A percentile compares a stretch with the other conserved stretches of the same genome.
These are phyloP conservation scores for Rhynchospora pubera DNA, from an alignment of 176 grass and related monocot genomes.

Conservation along the genomic window DNA sequence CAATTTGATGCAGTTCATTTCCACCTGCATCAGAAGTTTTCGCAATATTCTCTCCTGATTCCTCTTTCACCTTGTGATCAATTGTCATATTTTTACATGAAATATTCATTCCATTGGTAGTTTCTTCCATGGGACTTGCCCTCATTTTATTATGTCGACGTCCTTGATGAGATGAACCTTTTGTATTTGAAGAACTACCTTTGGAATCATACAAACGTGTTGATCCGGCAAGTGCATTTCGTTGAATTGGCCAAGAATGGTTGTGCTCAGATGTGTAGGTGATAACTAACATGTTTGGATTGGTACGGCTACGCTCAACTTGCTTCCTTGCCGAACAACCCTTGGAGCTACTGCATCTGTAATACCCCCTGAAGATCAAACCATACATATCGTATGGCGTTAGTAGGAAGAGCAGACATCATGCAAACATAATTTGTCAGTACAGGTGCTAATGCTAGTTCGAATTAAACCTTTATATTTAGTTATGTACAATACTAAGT, in stretches of 20 bases:
- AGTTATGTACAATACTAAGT: too few species aligned
- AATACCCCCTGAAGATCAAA: neutral
- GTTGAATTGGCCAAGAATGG: neutral
- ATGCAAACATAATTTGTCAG: too few species aligned
- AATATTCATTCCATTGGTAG: neutral
- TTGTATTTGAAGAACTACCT: neutral
- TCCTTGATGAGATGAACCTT: neutral
- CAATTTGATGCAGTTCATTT: neutral
- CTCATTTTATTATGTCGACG: neutral
- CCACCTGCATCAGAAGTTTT: neutral
- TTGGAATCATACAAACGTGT: neutral
- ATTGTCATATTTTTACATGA: neutral
- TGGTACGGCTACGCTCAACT: neutral
- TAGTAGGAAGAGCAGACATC: too few species aligned
- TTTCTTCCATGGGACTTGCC: neutral
- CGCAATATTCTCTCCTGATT: neutral
- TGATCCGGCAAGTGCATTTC: constrained; percentile 1
- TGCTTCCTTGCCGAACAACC: too few species aligned
- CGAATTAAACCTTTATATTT: too few species aligned
- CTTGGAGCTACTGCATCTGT: too few species aligned
- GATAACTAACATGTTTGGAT: constrained; percentile 5
- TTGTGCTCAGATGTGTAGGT: neutral
- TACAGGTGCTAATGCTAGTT: too few species aligned
- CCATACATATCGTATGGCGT: neutral
- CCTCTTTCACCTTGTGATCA: neutral